These are phyloP conservation scores for Manihot esculenta DNA, from an alignment of 441 rosid genomes.

Conservation along the genomic window DNA sequence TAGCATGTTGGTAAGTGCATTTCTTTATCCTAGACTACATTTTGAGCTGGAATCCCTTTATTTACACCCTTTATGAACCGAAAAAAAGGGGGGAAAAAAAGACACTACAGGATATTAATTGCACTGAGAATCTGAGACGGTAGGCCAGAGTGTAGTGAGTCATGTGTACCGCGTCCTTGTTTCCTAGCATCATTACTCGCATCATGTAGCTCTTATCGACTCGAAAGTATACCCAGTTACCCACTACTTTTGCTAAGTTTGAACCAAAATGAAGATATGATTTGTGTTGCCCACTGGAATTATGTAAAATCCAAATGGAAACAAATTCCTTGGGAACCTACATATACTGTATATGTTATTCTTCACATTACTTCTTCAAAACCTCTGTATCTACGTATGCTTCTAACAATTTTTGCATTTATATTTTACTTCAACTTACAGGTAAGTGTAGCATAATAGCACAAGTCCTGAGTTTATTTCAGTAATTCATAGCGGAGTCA, in stretches of 20 bases:
- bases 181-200: conserved; percentile 22
- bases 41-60: no score
- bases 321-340: background rate
- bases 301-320: background rate
- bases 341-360: background rate
- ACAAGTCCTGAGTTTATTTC: background rate
- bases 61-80: no score
- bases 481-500: background rate
- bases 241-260: conserved; percentile 7
- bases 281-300: background rate
- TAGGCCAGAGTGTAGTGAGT: conserved; percentile 20
- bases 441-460: background rate
- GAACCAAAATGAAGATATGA: background rate
- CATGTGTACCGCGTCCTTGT: conserved; percentile 15
- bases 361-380: background rate
- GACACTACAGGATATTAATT: background rate
- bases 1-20: no score
- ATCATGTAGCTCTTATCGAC: conserved; percentile 20
- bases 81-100: no score
- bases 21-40: no score
- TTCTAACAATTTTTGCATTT: no score
- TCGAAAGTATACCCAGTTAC: conserved; percentile 23
- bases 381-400: background rate
- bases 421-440: background rate
- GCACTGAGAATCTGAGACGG: conserved; percentile 13